A percentile compares a stretch with the other conserved stretches of the same genome.
phyloP scores from a whole-genome alignment of 306 rosid genomes.

The Dryas octopetala region DNA sequence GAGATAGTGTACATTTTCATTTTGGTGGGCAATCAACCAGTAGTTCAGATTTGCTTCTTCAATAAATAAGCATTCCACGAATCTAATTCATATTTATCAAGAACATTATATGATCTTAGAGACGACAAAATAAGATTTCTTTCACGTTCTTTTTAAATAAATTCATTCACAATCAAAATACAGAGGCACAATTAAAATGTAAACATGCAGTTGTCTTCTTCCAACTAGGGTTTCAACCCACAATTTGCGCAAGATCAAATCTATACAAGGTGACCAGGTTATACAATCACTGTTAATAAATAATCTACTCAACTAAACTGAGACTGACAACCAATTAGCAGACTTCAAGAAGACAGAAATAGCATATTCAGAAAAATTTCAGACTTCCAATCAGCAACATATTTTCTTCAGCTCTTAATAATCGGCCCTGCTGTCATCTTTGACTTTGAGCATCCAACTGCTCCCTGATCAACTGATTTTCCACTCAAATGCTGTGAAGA shows the following conservation, averaged over 20 bases:
- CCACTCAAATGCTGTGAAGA: constrained; percentile 50
- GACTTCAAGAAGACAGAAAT: constrained; percentile 12
- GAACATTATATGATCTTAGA: not conserved
- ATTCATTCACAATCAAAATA: constrained; percentile 21
- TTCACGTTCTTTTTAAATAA: not conserved
- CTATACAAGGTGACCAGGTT: constrained; percentile 25
- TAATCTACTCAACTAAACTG: constrained; percentile 23
- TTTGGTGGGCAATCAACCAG: no score
- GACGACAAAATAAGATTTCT: not conserved
- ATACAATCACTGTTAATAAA: constrained; percentile 27
- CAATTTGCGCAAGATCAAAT: constrained; percentile 15
- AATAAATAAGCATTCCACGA: not conserved
- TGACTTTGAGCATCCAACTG: constrained; percentile 56
- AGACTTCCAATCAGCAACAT: constrained; percentile 24
- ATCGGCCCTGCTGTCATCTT: constrained; percentile 38
- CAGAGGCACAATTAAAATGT: not conserved
- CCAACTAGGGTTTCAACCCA: constrained; percentile 15
- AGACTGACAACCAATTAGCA: constrained; percentile 30
- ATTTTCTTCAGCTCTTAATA: constrained; percentile 40
- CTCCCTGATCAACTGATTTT: constrained; percentile 51
- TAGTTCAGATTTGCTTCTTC: no score
- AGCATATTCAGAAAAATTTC: constrained; percentile 6
- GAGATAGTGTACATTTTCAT: no score
- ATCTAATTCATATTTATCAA: not conserved
- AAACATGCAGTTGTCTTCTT: constrained; percentile 15